Evolutionary conservation across 2,329 filamentous ascomycete species (phyloP), one percentile per base, ranked within the genome.

Genomic region (Aspergillus ibericus): DNA sequence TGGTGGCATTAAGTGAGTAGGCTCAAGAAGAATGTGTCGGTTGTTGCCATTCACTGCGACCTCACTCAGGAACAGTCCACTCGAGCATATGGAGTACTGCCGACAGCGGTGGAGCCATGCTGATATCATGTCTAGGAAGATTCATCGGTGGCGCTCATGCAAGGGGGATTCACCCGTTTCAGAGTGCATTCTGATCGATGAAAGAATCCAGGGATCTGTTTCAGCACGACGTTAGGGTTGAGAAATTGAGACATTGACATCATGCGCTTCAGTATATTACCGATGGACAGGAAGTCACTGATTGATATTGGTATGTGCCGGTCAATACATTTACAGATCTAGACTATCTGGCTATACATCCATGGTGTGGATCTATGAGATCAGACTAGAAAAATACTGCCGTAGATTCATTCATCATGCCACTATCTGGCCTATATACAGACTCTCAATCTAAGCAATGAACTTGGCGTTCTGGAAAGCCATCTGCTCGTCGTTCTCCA

Each of bases 201-300:
- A 9, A 18, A 40, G 10, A 6, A 22, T 12, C 18, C 10, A 42
- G 15, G 7, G 25, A 16, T 22, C 15, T 48, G 44, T 48, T 48
- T 48, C 44, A 48, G 25, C 44, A 16, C 8, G 22, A 48, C 16
- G 44, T 48, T 16, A 32, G 44, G 44, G 44, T 48, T 32, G 44
- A 48, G 25, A 48, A 25, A 48, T n/a, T n/a, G n/a, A n/a, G n/a
- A n/a, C n/a, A n/a, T 46, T 46, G 44, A 48, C 44, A 48, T 48
- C 44, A 48, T 32, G 2, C n/a, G 1, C 16, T 42, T 20, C n/a
- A 5, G 38, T 6, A 22, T 42, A n/a, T 16, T 22, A 13, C 2
- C 6, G 13, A 12, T 42, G 18, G 16, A 42, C 38, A 42, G 38
- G 10, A 42, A 22, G 22, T 5, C 22, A 25, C 22, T 25, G 22